phyloP scores from a whole-genome alignment of 345 rosid species.

The Reutealis trisperma region DNA sequence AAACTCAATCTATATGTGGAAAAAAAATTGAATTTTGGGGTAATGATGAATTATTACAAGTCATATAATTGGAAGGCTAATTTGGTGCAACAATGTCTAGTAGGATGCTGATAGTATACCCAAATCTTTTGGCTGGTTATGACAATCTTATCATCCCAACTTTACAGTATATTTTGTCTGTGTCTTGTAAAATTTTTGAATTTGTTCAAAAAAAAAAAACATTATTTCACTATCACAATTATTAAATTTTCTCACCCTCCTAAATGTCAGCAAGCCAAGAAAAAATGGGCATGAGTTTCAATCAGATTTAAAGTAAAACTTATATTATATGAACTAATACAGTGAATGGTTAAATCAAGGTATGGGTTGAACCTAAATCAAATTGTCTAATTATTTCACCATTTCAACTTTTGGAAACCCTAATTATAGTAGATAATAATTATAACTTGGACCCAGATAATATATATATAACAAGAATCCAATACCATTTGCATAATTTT shows the following conservation, averaged over 20 bases:
- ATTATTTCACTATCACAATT: neutral
- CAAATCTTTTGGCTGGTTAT: neutral
- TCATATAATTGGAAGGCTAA: neutral
- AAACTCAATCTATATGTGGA: too few species aligned
- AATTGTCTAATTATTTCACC: too few species aligned
- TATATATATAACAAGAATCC: too few species aligned
- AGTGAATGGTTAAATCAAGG: neutral
- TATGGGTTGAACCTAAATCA: too few species aligned
- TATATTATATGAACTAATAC: neutral
- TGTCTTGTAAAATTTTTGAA: neutral
- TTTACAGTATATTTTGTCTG: neutral
- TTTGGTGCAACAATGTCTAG: neutral
- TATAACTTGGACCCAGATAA: too few species aligned
- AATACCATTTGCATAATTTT: too few species aligned
- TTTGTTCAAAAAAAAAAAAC: neutral
- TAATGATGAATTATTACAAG: neutral
- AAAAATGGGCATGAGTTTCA: neutral
- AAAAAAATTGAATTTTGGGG: neutral
- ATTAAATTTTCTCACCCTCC: neutral
- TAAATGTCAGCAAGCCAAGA: neutral
- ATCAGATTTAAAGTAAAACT: constrained; percentile 2
- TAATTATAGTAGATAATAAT: too few species aligned
- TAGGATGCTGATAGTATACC: neutral
- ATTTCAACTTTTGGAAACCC: too few species aligned
- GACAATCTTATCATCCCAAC: neutral